These are phyloP conservation scores for Blastocystis sp. DNA, from an alignment of 352 stramenopile genomes.

Conservation along the genomic window DNA sequence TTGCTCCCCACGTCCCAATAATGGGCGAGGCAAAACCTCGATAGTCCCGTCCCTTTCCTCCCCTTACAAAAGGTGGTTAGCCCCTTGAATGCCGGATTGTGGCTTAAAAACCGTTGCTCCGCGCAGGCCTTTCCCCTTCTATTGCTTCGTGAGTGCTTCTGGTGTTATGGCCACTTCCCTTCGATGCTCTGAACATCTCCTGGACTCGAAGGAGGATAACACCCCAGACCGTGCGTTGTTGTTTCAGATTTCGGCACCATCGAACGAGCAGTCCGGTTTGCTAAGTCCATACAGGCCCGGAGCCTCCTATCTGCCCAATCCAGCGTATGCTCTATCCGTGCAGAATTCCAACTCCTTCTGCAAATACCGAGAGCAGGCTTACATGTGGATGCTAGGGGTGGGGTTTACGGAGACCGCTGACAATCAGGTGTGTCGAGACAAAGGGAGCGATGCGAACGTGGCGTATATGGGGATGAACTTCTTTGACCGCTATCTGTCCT, in stretches of 20 bases:
- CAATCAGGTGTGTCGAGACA: conserved; percentile 34
- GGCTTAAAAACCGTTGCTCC: no score
- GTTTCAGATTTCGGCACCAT: neutral
- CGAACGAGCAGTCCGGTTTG: neutral
- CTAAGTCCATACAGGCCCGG: neutral
- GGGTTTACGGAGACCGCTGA: neutral
- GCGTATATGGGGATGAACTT: conserved; percentile 56
- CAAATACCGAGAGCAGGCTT: conserved; percentile 34
- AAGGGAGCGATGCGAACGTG: conserved; percentile 23
- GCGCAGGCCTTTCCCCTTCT: neutral
- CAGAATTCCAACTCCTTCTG: conserved; percentile 41
- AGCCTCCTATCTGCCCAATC: conserved; percentile 43
- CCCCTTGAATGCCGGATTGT: neutral
- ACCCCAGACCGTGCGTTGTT: conserved; percentile 21
- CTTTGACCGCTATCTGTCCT: conserved; percentile 49
- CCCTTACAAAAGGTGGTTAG: neutral
- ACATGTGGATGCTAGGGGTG: conserved; percentile 63
- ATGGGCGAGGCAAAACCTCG: neutral
- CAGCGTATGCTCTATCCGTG: conserved; percentile 42
- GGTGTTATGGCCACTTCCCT: conserved; percentile 21
- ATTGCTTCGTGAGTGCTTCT: neutral
- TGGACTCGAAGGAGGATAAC: conserved; percentile 28
- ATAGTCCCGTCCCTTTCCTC: conserved; percentile 22
- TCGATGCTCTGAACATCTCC: conserved; percentile 33
- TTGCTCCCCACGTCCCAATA: neutral